Conservation (phyloP, 108 stramenopile species). For the Seminavis robusta region DNA sequence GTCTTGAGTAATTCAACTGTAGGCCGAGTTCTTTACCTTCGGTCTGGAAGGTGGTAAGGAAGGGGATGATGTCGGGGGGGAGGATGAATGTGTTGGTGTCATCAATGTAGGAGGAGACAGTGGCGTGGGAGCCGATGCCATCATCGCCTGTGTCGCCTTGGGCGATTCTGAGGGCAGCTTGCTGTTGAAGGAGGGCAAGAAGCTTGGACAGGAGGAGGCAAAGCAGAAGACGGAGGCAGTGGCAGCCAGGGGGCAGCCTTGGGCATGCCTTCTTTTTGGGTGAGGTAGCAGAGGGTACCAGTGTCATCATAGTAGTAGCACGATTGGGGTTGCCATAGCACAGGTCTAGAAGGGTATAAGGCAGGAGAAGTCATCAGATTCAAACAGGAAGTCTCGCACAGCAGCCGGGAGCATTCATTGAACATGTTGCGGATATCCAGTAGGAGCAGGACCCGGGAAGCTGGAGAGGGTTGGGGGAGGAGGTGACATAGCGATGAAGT, state of each 20-base stretch:
- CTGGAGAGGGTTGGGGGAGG: conserved; percentile 8
- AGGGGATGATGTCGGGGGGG: too few relatives aligned
- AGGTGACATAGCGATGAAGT: conserved; percentile 3
- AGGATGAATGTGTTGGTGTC: too few relatives aligned
- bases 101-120: too few relatives aligned
- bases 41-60: too few relatives aligned
- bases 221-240: too few relatives aligned
- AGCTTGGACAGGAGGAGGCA: too few relatives aligned
- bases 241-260: conserved; percentile 2
- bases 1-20: too few relatives aligned
- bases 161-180: too few relatives aligned
- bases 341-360: conserved; percentile 7
- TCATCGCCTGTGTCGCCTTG: too few relatives aligned
- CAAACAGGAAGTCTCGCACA: not conserved
- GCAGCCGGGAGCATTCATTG: conserved; percentile 14
- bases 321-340: not conserved
- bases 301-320: not conserved
- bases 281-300: not conserved
- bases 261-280: not conserved
- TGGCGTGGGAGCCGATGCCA: too few relatives aligned
- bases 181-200: too few relatives aligned
- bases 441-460: conserved; percentile 7
- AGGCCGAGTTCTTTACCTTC: too few relatives aligned
- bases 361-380: conserved; percentile 1
- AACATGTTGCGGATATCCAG: conserved; percentile 28